Evolutionary conservation across 768 basidiomycete genomes (phyloP).

Genomic region (Termitomyces sp.): DNA sequence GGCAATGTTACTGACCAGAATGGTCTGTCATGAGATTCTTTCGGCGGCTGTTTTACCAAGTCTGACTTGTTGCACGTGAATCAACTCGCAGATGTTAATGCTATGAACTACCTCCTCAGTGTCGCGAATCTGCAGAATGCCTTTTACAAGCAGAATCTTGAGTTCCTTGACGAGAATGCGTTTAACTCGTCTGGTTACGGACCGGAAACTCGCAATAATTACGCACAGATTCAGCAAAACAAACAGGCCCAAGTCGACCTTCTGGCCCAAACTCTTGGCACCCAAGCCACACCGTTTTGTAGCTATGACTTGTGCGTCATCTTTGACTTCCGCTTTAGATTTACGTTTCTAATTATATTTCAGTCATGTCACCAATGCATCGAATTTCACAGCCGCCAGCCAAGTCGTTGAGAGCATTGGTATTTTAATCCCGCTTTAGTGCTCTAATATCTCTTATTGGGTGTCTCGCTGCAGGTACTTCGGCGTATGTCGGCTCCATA

Average conservation of each 20-base stretch:
- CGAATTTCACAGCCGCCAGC: conserved; percentile 10
- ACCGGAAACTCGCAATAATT: conserved; percentile 5
- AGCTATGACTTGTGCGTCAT: conserved; percentile 41
- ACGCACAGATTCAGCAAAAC: conserved; percentile 9
- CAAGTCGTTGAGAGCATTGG: conserved; percentile 13
- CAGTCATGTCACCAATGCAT: conserved; percentile 9
- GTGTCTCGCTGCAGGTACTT: conserved; percentile 18
- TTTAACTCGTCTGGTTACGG: conserved; percentile 10
- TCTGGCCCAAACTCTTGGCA: conserved; percentile 27
- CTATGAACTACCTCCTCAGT: conserved; percentile 9
- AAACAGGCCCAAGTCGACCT: conserved; percentile 14
- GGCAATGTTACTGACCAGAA: conserved; percentile 3
- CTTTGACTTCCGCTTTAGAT: background rate
- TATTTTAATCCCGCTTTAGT: background rate
- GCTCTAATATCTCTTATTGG: background rate
- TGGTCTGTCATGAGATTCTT: conserved; percentile 6
- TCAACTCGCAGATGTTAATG: conserved; percentile 1
- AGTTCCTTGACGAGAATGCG: conserved; percentile 8
- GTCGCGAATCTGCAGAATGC: conserved; percentile 12
- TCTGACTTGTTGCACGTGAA: background rate
- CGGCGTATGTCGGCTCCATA: conserved; percentile 47
- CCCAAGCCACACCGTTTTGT: conserved; percentile 40
- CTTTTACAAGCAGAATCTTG: conserved; percentile 13
- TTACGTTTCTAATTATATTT: background rate
- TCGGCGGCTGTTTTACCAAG: background rate